These are phyloP conservation scores for Botrytis sinoallii DNA, from an alignment of 2,329 filamentous ascomycete species.

Conservation along the genomic window DNA sequence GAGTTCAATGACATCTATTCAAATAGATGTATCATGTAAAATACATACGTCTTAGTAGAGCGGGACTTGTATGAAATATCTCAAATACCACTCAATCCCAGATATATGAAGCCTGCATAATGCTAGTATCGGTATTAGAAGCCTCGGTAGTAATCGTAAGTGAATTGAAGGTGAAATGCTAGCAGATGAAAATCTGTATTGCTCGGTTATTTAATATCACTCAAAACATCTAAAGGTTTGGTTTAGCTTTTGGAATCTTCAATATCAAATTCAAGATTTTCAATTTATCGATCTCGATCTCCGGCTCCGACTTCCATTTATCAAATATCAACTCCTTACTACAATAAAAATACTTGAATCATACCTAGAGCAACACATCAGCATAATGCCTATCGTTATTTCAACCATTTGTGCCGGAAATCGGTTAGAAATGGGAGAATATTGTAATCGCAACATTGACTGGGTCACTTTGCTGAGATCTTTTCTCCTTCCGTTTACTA, in stretches of 20 bases:
- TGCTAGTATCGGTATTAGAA: no score
- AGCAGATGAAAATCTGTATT: no score
- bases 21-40: no score
- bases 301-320: neutral
- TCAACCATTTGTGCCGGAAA: neutral
- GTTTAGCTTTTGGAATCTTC: neutral
- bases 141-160: no score
- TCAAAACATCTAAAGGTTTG: neutral
- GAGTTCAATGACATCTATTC: no score
- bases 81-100: no score
- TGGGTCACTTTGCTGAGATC: no score
- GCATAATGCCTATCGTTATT: neutral
- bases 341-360: neutral
- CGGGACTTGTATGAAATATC: no score
- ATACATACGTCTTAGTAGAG: rapidly evolving
- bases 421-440: neutral
- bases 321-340: neutral
- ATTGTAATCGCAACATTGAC: neutral
- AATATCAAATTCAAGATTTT: neutral
- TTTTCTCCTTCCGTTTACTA: no score
- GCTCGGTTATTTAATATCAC: neutral
- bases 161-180: no score
- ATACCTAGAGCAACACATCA: neutral
- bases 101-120: no score
- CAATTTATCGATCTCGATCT: neutral